A percentile compares a stretch with the other conserved stretches of the same genome.
Conservation (phyloP, 2,329 filamentous ascomycete genomes). For the Claviceps humidiphila region DNA sequence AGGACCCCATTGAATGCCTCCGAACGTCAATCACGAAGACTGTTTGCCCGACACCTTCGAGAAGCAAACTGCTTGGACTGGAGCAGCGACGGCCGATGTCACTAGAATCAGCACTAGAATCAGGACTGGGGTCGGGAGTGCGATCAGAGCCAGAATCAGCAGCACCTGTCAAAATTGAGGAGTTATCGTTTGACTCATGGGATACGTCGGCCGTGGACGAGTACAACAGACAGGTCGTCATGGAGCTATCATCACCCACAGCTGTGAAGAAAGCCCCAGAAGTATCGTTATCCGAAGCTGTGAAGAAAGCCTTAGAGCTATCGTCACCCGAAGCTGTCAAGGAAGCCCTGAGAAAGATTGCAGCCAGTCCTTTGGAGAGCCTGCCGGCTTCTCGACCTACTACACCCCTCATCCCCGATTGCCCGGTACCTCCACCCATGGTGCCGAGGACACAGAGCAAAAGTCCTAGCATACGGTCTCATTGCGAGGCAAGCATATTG, state of each 20-base stretch:
- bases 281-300: too few species aligned
- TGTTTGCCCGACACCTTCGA: conserved; percentile 44
- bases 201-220: conserved; percentile 56
- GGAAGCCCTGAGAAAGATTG: conserved; percentile 57
- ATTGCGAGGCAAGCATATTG: conserved; percentile 15
- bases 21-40: conserved; percentile 28
- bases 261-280: conserved; percentile 30
- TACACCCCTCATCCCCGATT: conserved; percentile 30
- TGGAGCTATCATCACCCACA: conserved; percentile 34
- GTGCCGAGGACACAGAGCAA: conserved; percentile 37
- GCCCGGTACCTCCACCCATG: conserved; percentile 36
- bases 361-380: conserved; percentile 49
- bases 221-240: conserved; percentile 44
- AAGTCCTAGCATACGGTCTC: conserved; percentile 27
- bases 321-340: conserved; percentile 30
- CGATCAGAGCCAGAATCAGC: conserved; percentile 23
- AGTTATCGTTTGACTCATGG: conserved; percentile 64
- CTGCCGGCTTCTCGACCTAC: conserved; percentile 49
- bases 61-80: conserved; percentile 36
- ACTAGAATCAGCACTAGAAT: conserved; percentile 26
- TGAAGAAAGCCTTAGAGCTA: conserved; percentile 29
- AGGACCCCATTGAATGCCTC: conserved; percentile 14
- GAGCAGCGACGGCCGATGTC: conserved; percentile 33
- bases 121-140: too few species aligned
- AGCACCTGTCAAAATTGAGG: conserved; percentile 23